Conservation (phyloP, 768 basidiomycete genomes). For the Termitomyces sp. region DNA sequence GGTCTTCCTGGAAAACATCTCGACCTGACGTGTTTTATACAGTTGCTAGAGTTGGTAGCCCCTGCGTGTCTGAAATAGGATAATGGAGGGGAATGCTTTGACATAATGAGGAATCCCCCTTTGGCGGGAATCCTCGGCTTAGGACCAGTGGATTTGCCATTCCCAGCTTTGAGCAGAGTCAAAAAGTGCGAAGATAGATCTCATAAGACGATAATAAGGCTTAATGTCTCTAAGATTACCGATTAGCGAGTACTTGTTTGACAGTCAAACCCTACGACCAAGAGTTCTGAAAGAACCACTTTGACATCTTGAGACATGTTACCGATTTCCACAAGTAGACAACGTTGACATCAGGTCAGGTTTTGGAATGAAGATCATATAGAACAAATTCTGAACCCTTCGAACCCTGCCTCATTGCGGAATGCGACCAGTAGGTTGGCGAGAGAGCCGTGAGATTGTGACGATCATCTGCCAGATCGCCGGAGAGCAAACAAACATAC, state of each 20-base stretch:
- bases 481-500: slow-evolving; percentile 3
- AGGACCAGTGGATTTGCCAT: slow-evolving; percentile 12
- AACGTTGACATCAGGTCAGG: slow-evolving; percentile 8
- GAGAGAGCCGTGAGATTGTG: slow-evolving; percentile 13
- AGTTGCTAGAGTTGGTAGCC: slow-evolving; percentile 13
- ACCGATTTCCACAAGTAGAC: slow-evolving; percentile 18
- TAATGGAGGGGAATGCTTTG: slow-evolving; percentile 21
- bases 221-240: slow-evolving; percentile 10
- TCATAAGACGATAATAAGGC: slow-evolving; percentile 21
- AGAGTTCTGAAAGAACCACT: slow-evolving; percentile 19
- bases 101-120: slow-evolving; percentile 18
- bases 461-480: slow-evolving; percentile 20
- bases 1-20: slow-evolving; percentile 4
- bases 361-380: slow-evolving; percentile 14
- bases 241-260: slow-evolving; percentile 31
- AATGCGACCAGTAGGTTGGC: slow-evolving; percentile 17
- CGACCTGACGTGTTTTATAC: slow-evolving; percentile 21
- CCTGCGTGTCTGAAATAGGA: slow-evolving; percentile 10
- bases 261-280: slow-evolving; percentile 14
- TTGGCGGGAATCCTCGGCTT: slow-evolving; percentile 23
- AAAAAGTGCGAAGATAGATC: slow-evolving; percentile 19
- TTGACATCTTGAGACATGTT: slow-evolving; percentile 24
- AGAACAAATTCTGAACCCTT: slow-evolving; percentile 6
- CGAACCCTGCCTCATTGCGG: slow-evolving; percentile 16
- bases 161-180: slow-evolving; percentile 13